A percentile compares a stretch with the other conserved stretches of the same genome.
Evolutionary conservation across 768 basidiomycete species (phyloP).

Genomic region (Agrocybe chaxingu): DNA sequence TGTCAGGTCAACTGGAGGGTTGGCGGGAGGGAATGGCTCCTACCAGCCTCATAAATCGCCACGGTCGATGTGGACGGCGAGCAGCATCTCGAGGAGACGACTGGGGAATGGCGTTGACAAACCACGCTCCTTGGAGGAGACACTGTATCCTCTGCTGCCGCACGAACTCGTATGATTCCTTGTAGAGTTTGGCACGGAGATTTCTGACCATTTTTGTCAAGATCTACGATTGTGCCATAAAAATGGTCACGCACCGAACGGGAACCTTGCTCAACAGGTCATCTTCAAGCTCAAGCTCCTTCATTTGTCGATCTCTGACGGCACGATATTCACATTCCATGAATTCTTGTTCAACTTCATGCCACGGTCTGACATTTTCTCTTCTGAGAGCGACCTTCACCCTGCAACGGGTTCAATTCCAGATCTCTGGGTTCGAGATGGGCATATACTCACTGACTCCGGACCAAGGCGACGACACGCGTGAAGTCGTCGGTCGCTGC

Average conservation of each 20-base stretch:
- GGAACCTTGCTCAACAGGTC: constrained; percentile 84
- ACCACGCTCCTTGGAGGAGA: constrained; percentile 88
- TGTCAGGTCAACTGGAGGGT: background rate
- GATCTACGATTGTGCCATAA: constrained; percentile 2
- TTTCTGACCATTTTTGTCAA: constrained; percentile 46
- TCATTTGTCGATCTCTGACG: constrained; percentile 87
- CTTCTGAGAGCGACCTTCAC: constrained; percentile 72
- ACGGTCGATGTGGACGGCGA: constrained; percentile 61
- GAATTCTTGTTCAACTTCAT: constrained; percentile 79
- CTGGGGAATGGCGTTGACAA: constrained; percentile 72
- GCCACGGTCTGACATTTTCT: constrained; percentile 78
- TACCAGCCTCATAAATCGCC: constrained; percentile 88
- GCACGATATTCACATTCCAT: constrained; percentile 79
- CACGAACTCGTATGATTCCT: constrained; percentile 89
- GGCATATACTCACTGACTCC: constrained; percentile 69
- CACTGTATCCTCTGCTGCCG: constrained; percentile 87
- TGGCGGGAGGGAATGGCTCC: constrained; percentile 9
- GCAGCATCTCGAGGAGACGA: constrained; percentile 47
- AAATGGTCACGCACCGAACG: constrained; percentile 57
- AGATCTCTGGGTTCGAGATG: background rate
- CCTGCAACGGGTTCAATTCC: constrained; percentile 33
- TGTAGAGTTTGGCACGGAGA: constrained; percentile 80
- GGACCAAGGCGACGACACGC: constrained; percentile 72
- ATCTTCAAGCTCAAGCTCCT: constrained; percentile 85
- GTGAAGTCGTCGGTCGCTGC: constrained; percentile 74